Evolutionary conservation across 768 basidiomycete genomes (phyloP).

Genomic region (Tricholoma hemisulphureum): DNA sequence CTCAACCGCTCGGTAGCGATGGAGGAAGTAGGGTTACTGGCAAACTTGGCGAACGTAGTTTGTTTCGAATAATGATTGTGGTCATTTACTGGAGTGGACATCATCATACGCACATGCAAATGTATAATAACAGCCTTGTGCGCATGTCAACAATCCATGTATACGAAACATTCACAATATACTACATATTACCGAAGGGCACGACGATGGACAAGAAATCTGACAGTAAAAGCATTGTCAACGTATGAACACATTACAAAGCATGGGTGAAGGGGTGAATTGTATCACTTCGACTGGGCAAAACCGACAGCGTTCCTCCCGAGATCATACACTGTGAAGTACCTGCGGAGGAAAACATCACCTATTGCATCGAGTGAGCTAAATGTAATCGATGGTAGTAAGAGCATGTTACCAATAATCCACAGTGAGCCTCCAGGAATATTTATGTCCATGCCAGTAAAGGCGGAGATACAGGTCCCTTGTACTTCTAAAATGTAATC

Average conservation of each 20-base stretch:
- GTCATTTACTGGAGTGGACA: background rate
- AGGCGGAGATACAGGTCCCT: constrained; percentile 92
- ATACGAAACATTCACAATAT: background rate
- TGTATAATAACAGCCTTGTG: too few species aligned
- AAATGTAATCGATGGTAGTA: background rate
- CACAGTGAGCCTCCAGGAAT: constrained; percentile 77
- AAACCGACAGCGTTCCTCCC: constrained; percentile 81
- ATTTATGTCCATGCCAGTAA: constrained; percentile 90
- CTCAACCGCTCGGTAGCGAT: constrained; percentile 26
- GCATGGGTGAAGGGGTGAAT: too few species aligned
- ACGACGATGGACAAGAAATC: background rate
- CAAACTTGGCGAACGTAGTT: background rate
- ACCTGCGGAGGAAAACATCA: constrained; percentile 90
- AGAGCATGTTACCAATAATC: constrained; percentile 70
- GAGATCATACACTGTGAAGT: constrained; percentile 88
- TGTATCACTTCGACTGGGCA: constrained; percentile 42
- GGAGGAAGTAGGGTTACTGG: constrained; percentile 16
- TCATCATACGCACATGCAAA: background rate
- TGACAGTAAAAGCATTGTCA: background rate
- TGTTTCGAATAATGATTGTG: background rate
- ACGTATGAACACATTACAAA: background rate
- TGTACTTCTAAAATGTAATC: constrained; percentile 92
- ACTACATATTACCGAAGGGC: background rate
- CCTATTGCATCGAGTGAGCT: constrained; percentile 37
- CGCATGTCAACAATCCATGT: background rate